Evolutionary conservation across 306 rosid species (phyloP), one percentile per base, ranked within the genome.

Genomic region (Castanea crenata): DNA sequence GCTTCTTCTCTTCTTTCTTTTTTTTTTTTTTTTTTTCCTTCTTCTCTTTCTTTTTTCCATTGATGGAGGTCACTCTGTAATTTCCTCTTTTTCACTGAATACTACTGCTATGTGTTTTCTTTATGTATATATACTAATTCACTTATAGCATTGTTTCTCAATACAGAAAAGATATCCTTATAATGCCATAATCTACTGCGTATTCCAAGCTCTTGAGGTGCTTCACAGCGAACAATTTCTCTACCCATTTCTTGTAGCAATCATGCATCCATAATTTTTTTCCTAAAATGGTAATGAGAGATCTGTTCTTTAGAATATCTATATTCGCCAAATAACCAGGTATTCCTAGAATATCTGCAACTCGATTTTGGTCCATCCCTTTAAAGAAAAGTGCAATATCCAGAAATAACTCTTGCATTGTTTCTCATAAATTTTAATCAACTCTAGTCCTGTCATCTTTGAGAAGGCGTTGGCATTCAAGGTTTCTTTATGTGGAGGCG

Each of bases 381-480:
- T 75, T 81, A n/a, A 76, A 81, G 54, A 81, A 81, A 20, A 80
- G 71, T 2, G 80, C 84, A 59, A 81, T 81, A 25, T 81, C 77
- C 0, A 81, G 74, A 74, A 81, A 76, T 76, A 81, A n/a, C n/a
- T n/a, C n/a, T n/a, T n/a, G n/a, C n/a, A n/a, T n/a, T n/a, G n/a
- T n/a, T n/a, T n/a, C n/a, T 76, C 75, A 58, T 68, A 51, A 19
- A 83, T 27, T 20, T 74, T 52, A 15, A 83, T 79, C 35, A 83
- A 31, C 72, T 55, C 70, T 19, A 83, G 74, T 20, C 79, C 74
- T 38, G 23, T 3, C 62, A 78, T 74, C 74, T 52, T 71, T 23
- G 81, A 71, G 74, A 81, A 81, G 0, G 74, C 81, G 59, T 15
- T 27, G 5, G 81, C 81, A 18, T 81, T 29, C 80, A 76, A 76